A percentile compares a stretch with the other conserved stretches of the same genome.
Conservation (phyloP, 371 early-diverging fungal genomes). For the Syncephalastrum monosporum region DNA sequence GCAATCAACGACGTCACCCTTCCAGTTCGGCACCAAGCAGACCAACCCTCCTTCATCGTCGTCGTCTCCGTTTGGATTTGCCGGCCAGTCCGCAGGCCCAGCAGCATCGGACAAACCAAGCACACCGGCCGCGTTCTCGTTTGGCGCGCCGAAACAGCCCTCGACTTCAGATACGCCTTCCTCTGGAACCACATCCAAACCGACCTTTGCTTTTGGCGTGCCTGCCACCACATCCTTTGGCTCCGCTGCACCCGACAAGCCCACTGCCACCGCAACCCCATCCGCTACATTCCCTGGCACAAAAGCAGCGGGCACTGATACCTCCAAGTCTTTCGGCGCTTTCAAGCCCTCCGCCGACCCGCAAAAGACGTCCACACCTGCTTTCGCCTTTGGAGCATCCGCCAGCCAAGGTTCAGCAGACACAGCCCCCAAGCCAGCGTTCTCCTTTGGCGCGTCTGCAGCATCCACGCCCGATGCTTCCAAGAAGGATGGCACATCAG, state of each 20-base stretch:
- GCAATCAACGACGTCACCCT: not conserved
- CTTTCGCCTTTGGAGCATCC: constrained; percentile 4
- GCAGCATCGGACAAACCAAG: too few species aligned
- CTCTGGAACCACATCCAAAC: constrained; percentile 1
- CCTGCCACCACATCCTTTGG: not conserved
- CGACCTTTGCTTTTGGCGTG: constrained; percentile 9
- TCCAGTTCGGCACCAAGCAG: constrained; percentile 2
- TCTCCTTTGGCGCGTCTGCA: constrained; percentile 15
- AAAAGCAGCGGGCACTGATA: not conserved
- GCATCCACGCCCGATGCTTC: not conserved
- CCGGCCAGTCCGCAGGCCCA: too few species aligned
- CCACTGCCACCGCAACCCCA: constrained; percentile 3
- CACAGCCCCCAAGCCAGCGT: constrained; percentile 4
- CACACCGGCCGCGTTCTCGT: too few species aligned
- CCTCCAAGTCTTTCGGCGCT: constrained; percentile 1
- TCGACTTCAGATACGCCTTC: too few species aligned
- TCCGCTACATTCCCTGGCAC: constrained; percentile 18
- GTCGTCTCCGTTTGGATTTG: too few species aligned
- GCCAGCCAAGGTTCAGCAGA: constrained; percentile 3
- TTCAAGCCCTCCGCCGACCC: constrained; percentile 1
- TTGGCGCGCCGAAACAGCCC: too few species aligned
- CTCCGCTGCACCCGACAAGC: not conserved
- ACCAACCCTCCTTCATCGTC: not conserved
- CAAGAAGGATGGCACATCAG: too few species aligned
- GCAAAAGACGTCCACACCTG: not conserved